These are phyloP conservation scores for Elsinoe fawcettii DNA, from an alignment of 2,329 filamentous ascomycete species.

Conservation along the genomic window DNA sequence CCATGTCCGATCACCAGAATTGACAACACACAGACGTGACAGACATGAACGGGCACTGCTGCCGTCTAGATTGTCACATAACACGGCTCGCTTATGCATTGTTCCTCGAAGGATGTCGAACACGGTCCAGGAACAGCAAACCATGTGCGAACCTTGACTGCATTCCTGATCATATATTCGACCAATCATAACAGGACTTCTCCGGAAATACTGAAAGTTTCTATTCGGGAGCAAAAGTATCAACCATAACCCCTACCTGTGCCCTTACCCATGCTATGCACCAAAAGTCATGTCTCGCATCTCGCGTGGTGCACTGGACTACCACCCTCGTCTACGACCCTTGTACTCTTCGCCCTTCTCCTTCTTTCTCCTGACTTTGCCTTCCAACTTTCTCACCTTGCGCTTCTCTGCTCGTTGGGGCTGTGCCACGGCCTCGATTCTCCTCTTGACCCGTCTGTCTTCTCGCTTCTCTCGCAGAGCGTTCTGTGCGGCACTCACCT, in stretches of 20 bases:
- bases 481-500: slow-evolving; percentile 64
- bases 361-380: slow-evolving; percentile 76
- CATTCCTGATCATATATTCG: background rate
- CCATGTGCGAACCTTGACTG: background rate
- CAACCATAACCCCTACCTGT: background rate
- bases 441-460: slow-evolving; percentile 71
- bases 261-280: slow-evolving; percentile 8
- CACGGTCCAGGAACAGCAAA: background rate
- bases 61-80: background rate
- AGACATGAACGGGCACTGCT: background rate
- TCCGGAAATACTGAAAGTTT: background rate
- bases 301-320: background rate
- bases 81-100: background rate
- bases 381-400: slow-evolving; percentile 76
- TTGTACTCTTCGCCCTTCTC: slow-evolving; percentile 67
- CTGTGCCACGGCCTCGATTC: slow-evolving; percentile 75
- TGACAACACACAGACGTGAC: background rate
- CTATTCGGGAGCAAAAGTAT: background rate
- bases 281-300: background rate
- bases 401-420: slow-evolving; percentile 70
- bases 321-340: slow-evolving; percentile 64
- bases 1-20: background rate
- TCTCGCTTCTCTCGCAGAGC: slow-evolving; percentile 64
- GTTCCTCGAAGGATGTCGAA: background rate
- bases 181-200: background rate